These are phyloP conservation scores for Aphanomyces astaci DNA, from an alignment of 352 stramenopile genomes.

Conservation along the genomic window DNA sequence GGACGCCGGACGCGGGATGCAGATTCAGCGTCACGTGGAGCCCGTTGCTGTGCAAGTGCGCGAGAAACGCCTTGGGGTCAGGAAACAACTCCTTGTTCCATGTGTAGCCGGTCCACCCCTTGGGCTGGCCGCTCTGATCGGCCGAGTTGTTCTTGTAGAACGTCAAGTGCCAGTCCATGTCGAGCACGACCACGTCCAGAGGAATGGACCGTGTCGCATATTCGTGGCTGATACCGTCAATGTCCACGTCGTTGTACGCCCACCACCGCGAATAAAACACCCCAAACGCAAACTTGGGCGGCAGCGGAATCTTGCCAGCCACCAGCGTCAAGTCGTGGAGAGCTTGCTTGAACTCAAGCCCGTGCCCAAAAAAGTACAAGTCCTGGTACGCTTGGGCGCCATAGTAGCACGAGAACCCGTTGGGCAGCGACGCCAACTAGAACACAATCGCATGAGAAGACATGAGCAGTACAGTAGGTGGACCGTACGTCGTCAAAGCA, in stretches of 20 bases:
- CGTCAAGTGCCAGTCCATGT: conserved; percentile 57
- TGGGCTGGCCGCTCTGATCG: conserved; percentile 30
- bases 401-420: conserved; percentile 32
- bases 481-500: conserved; percentile 24
- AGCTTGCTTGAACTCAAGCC: conserved; percentile 33
- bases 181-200: conserved; percentile 45
- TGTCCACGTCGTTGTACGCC: conserved; percentile 35
- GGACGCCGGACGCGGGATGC: conserved; percentile 43
- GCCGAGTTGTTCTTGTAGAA: conserved; percentile 34
- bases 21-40: conserved; percentile 38
- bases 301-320: conserved; percentile 32
- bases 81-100: conserved; percentile 45
- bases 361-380: conserved; percentile 45
- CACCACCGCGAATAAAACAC: conserved; percentile 49
- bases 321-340: conserved; percentile 36
- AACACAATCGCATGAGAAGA: neutral
- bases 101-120: conserved; percentile 42
- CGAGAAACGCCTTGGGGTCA: conserved; percentile 30
- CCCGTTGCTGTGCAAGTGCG: conserved; percentile 30
- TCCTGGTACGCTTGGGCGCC: conserved; percentile 31
- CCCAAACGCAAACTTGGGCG: conserved; percentile 32
- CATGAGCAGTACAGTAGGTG: neutral
- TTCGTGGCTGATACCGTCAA: conserved; percentile 31
- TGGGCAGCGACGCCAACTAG: neutral
- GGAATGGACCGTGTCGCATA: conserved; percentile 33